Evolutionary conservation across 768 basidiomycete genomes (phyloP).

Genomic region (Mycena vulgaris): DNA sequence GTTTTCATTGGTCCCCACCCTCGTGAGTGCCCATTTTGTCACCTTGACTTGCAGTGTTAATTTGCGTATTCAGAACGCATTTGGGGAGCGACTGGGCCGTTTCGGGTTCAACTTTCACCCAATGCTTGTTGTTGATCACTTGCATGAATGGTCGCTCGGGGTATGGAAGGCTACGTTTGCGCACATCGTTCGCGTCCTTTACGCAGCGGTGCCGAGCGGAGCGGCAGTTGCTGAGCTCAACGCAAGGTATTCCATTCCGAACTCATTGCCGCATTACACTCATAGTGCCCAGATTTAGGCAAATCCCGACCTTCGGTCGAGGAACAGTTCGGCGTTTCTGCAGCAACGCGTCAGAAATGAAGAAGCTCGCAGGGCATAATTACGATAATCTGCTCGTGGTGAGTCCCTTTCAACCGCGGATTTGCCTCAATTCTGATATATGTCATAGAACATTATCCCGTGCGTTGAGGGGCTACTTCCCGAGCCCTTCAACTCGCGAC

Average conservation of each 20-base stretch:
- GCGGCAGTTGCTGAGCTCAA: conserved; percentile 38
- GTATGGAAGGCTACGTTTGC: conserved; percentile 50
- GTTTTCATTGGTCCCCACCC: conserved; percentile 37
- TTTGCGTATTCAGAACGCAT: conserved; percentile 44
- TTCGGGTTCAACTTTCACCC: conserved; percentile 41
- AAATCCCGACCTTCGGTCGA: conserved; percentile 19
- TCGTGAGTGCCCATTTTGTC: conserved; percentile 22
- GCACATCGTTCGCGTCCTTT: conserved; percentile 48
- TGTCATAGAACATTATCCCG: conserved; percentile 46
- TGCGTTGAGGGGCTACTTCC: conserved; percentile 49
- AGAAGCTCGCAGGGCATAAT: conserved; percentile 42
- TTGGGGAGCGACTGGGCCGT: conserved; percentile 34
- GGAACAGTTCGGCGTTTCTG: conserved; percentile 41
- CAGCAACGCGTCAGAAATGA: conserved; percentile 38
- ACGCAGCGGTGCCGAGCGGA: conserved; percentile 20
- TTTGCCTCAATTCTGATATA: neutral
- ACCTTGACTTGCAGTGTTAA: conserved; percentile 1
- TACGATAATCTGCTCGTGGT: conserved; percentile 50
- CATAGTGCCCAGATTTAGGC: conserved; percentile 14
- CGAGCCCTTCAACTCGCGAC: conserved; percentile 23
- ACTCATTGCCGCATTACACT: neutral
- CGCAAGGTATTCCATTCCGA: conserved; percentile 35
- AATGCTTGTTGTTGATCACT: conserved; percentile 46
- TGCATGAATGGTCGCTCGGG: conserved; percentile 55
- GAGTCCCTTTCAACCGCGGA: neutral